Evolutionary conservation across 495 filamentous ascomycete genomes (phyloP), one percentile per base, ranked within the genome.

Genomic region (Pyrenopolyporus hunteri): DNA sequence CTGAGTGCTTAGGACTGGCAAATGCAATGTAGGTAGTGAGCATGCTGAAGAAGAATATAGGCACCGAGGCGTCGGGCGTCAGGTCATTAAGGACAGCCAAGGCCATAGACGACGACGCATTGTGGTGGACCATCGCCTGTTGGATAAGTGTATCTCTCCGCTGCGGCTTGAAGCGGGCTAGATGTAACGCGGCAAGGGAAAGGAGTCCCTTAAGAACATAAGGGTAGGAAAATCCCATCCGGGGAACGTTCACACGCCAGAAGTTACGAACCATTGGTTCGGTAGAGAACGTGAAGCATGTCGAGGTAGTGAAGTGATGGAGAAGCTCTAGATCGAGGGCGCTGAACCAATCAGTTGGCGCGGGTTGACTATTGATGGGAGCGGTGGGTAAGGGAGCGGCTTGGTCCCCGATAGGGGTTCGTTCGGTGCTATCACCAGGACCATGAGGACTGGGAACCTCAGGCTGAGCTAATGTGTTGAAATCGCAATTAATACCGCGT

Each of bases 121-220:
- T 78, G 36, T 84, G 73, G 44, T 83, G 78, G 22, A 78, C 65
- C 36, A 81, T 71, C 0, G 80, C 79, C 3, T 77, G 76, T 29
- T 80, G 73, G 29, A 80, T 70, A 28, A 83, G 81, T 0, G 37
- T 14, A 14, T 74, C 72, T 48, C 39, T 73, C 64, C 66, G 73
- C 35, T 48, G 72, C 47, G 54, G 73, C 65, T 49, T 75, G 56
- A 25, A 74, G 36, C 54, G 75, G 48, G 82, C 78, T 1, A 82
- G 75, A 40, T 85, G 81, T 14, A 83, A 57, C 2, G 81, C 75
- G 0, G 80, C 74, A n/a, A 83, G 42, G 1, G 78, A 74, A 8
- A 85, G 68, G n/a, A 85, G 73, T 22, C 76, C 79, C 40, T 75
- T 74, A 67, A 85, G 77, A 2, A 85, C 70, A 46, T 81, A 83